phyloP scores from a whole-genome alignment of 176 grass and related monocot genomes.

The maize (Zea mays) region Zm-B73-REFERENCE-NAM-5.0 NC_050105.1:131200501-131201000 shows the following conservation, averaged over 20 bases:
- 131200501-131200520: neutral
- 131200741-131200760: slow-evolving; percentile 99
- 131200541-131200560: neutral
- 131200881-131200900: slow-evolving; percentile 17
- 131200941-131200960: slow-evolving; percentile 60
- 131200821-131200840: slow-evolving; percentile 63
- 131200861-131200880: neutral
- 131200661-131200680: slow-evolving; percentile 17
- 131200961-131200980: slow-evolving; percentile 90
- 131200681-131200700: slow-evolving; percentile 36
- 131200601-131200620: neutral
- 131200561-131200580: neutral
- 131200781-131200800: slow-evolving; percentile 86
- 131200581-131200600: neutral
- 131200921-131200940: slow-evolving; percentile 42
- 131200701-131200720: slow-evolving; percentile 35
- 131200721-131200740: slow-evolving; percentile 43
- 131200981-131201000: slow-evolving; percentile 88
- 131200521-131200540: neutral
- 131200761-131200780: slow-evolving; percentile 99
- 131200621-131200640: neutral
- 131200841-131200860: slow-evolving; percentile 24
- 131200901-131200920: slow-evolving; percentile 10
- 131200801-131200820: slow-evolving; percentile 95
- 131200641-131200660: neutral